phyloP scores from a whole-genome alignment of 2,329 filamentous ascomycete species.

The Myriosclerotinia scirpicola region DNA sequence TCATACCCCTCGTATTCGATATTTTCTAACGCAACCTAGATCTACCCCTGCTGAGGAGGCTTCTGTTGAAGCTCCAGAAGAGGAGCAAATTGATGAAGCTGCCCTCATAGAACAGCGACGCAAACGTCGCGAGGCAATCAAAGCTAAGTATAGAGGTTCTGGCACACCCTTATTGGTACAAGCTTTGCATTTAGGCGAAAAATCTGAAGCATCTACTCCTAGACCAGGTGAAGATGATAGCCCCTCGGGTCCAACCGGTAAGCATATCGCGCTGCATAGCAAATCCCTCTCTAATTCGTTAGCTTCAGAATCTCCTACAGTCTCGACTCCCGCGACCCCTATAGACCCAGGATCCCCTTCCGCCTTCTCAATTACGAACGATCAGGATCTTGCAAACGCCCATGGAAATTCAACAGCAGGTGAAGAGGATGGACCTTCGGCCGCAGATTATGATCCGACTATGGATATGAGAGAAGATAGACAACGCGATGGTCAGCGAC shows the following conservation, averaged over 20 bases:
- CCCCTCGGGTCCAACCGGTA: conserved; percentile 43
- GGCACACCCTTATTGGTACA: conserved; percentile 73
- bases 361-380: conserved; percentile 62
- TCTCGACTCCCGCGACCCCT: conserved; percentile 43
- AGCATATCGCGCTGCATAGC: conserved; percentile 24
- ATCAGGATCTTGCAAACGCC: conserved; percentile 65
- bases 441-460: conserved; percentile 88
- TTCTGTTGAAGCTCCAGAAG: conserved; percentile 48
- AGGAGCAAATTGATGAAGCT: conserved; percentile 72
- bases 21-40: conserved; percentile 31
- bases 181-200: conserved; percentile 44
- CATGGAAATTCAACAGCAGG: conserved; percentile 45
- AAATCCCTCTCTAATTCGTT: conserved; percentile 26
- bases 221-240: conserved; percentile 34
- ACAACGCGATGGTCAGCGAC: conserved; percentile 65
- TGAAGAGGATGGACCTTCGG: conserved; percentile 74
- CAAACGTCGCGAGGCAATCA: conserved; percentile 78
- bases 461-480: conserved; percentile 85
- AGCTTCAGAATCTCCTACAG: conserved; percentile 34
- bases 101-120: conserved; percentile 82
- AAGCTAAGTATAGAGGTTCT: conserved; percentile 74
- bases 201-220: conserved; percentile 38
- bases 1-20: neutral
- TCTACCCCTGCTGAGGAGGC: conserved; percentile 36
- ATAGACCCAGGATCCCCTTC: conserved; percentile 42